Percentiles rank a stretch among this genome's conserved stretches.
Evolutionary conservation across 305 asterid genomes (phyloP).

Genomic region (Fraxinus angustifolia): DNA sequence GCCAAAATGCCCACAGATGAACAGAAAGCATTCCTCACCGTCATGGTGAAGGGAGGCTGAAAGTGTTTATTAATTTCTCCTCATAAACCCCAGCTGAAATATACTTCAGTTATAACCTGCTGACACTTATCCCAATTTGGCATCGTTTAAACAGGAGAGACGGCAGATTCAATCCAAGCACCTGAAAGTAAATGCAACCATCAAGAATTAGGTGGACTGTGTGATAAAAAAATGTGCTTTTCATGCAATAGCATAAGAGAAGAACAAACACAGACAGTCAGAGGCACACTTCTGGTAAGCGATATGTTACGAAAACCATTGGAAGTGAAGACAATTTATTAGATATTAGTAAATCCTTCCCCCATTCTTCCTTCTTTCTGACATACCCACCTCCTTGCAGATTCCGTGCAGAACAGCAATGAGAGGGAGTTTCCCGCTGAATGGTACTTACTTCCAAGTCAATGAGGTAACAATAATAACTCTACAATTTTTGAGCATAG

Average conservation of each 20-base stretch:
- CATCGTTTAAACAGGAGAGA: slow-evolving; percentile 63
- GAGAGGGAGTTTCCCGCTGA: slow-evolving; percentile 91
- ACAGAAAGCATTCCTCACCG: slow-evolving; percentile 4
- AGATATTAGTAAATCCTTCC: background rate
- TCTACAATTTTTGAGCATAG: background rate
- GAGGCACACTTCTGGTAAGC: slow-evolving; percentile 93
- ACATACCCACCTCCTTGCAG: slow-evolving; percentile 36
- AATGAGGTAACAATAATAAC: slow-evolving; percentile 56
- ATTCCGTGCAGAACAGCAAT: slow-evolving; percentile 92
- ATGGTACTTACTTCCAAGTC: slow-evolving; percentile 94
- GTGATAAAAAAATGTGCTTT: slow-evolving; percentile 57
- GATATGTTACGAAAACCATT: slow-evolving; percentile 3
- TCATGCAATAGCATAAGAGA: slow-evolving; percentile 65
- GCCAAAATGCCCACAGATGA: slow-evolving; percentile 10
- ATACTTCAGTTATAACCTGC: background rate
- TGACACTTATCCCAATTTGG: slow-evolving; percentile 17
- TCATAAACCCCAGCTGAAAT: background rate
- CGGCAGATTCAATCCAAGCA: slow-evolving; percentile 64
- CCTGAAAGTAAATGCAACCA: slow-evolving; percentile 57
- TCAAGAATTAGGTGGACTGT: slow-evolving; percentile 49
- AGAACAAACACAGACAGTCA: slow-evolving; percentile 64
- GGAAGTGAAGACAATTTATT: slow-evolving; percentile 4
- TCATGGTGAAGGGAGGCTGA: slow-evolving; percentile 7
- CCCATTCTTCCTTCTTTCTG: slow-evolving; percentile 12
- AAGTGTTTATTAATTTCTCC: background rate